Evolutionary conservation across 495 filamentous ascomycete species (phyloP).

Genomic region (Neurospora sp.): DNA sequence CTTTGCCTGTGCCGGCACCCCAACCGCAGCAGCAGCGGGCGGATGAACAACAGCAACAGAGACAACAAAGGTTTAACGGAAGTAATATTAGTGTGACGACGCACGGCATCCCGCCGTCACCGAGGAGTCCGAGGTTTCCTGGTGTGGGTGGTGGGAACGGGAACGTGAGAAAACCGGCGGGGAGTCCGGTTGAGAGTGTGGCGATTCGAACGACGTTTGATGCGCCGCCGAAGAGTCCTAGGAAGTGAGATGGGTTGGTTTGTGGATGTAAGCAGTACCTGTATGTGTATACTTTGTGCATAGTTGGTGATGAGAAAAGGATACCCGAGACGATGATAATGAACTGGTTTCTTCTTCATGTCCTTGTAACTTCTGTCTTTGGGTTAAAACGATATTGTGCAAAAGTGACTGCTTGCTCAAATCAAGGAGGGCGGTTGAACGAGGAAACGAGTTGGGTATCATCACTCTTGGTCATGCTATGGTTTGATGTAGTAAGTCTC

Average conservation of each 20-base stretch:
- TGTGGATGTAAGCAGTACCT: neutral
- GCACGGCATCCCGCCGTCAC: slow-evolving; percentile 2
- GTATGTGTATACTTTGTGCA: neutral
- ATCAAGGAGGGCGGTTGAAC: slow-evolving; percentile 4
- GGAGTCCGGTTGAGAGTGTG: neutral
- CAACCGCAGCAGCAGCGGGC: too few species aligned
- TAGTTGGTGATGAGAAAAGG: neutral
- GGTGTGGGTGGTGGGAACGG: neutral
- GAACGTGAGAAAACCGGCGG: neutral
- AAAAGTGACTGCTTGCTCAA: neutral
- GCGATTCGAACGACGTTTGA: neutral
- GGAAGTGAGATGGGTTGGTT: neutral
- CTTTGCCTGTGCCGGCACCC: slow-evolving; percentile 2
- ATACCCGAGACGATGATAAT: neutral
- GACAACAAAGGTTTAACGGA: neutral
- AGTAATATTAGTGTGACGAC: slow-evolving; percentile 2
- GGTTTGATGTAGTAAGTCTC: neutral
- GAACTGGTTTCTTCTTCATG: neutral
- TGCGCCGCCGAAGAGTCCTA: neutral
- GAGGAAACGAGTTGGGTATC: slow-evolving; percentile 4
- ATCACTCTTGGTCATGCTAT: neutral
- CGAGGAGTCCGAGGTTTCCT: slow-evolving; percentile 5
- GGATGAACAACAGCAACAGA: too few species aligned
- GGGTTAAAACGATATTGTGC: too few species aligned
- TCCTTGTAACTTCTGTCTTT: too few species aligned